Conservation (phyloP, 768 basidiomycete genomes). For the Exidia glandulosa region DNA sequence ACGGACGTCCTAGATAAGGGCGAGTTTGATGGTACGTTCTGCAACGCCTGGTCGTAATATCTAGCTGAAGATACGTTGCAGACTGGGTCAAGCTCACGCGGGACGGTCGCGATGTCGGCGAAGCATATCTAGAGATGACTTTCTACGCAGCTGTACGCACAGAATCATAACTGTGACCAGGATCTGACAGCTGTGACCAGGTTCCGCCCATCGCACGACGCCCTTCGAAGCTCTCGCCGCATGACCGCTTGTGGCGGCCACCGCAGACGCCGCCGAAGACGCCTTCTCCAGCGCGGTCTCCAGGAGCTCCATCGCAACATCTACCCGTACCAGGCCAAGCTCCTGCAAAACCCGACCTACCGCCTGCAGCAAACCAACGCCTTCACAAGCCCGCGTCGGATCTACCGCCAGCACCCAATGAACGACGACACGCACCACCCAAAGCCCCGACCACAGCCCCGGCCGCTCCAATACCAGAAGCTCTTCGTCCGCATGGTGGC, state of each 20-base stretch:
- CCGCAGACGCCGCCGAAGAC: slow-evolving; percentile 41
- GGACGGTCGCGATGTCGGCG: slow-evolving; percentile 61
- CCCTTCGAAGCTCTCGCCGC: slow-evolving; percentile 7
- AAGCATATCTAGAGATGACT: slow-evolving; percentile 88
- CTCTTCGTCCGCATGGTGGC: background rate
- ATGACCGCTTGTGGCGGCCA: slow-evolving; percentile 4
- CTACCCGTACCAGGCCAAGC: background rate
- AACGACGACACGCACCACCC: background rate
- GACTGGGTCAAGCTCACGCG: slow-evolving; percentile 59
- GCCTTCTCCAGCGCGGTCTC: slow-evolving; percentile 3
- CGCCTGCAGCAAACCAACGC: slow-evolving; percentile 6
- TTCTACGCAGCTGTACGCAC: slow-evolving; percentile 57
- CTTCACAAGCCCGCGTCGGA: too few species aligned
- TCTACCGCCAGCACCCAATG: slow-evolving; percentile 2
- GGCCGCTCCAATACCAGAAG: background rate
- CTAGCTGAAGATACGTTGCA: slow-evolving; percentile 20
- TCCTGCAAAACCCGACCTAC: slow-evolving; percentile 13
- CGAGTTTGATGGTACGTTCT: slow-evolving; percentile 76
- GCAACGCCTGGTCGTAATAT: background rate
- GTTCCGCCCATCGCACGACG: slow-evolving; percentile 31
- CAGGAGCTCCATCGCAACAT: background rate
- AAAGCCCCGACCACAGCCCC: background rate
- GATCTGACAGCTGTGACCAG: slow-evolving; percentile 5
- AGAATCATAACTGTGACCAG: background rate
- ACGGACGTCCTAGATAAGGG: slow-evolving; percentile 62